Base-by-base conservation (phyloP, 768 basidiomycete species). In the Amanita fuliginea region DNA sequence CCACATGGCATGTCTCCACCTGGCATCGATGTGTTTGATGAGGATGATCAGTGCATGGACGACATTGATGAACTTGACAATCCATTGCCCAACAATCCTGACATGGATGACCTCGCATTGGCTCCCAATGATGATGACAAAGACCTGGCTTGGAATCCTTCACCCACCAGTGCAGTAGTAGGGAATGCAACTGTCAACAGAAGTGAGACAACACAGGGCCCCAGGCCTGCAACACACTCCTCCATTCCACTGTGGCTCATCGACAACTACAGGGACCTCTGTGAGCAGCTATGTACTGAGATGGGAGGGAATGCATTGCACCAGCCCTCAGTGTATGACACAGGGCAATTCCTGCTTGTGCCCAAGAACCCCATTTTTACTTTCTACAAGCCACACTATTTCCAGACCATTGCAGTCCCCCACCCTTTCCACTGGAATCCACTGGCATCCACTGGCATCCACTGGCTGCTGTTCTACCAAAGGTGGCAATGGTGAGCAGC, bases 381-480 rank as follows among this genome's bases (percentile, higher is more conserved):
- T 24, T 47, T 52, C 40, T 55, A 55, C 28, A 35, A 39, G 22
- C 48, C 22, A 24, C 22, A 24, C 22, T 24, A 52, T 43, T 56
- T 54, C 28, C n/a, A n/a, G n/a, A n/a, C n/a, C 54, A 30, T 56
- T 53, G 55, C 30, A n/a, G n/a, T 56, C 7, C 55, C 55, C 18
- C 55, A 56, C 44, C 51, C 52, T 22, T 32, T 52, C 33, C 28
- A 35, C 21, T 22, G 32, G 22, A 56, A 54, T 45, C 53, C 55
- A 10, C n/a, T n/a, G n/a, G n/a, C n/a, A n/a, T n/a, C n/a, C n/a
- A n/a, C n/a, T n/a, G n/a, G n/a, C n/a, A n/a, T n/a, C n/a, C n/a
- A n/a, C n/a, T n/a, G n/a, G n/a, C n/a, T n/a, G n/a, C n/a, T n/a
- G n/a, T n/a, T n/a, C n/a, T n/a, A n/a, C n/a, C n/a, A n/a, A n/a